Conservation (phyloP, 2,329 filamentous ascomycete genomes). For the Samsoniella hepiali region DNA sequence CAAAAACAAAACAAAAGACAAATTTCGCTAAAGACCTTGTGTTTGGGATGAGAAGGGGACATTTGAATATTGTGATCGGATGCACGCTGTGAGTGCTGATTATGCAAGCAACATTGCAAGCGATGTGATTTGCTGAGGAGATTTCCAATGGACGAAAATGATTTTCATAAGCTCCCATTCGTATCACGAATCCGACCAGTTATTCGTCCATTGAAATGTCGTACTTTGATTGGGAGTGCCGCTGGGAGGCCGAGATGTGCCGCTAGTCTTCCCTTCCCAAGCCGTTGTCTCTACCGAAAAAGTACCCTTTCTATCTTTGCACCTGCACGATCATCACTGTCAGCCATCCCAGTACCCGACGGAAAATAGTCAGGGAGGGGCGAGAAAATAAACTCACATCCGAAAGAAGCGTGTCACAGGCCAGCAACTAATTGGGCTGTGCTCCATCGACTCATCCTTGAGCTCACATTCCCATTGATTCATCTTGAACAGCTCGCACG, state of each 20-base stretch:
- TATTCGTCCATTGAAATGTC: slow-evolving; percentile 31
- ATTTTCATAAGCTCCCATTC: background rate
- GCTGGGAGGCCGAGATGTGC: background rate
- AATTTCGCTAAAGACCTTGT: background rate
- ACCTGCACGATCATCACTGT: slow-evolving; percentile 40
- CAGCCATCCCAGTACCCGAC: slow-evolving; percentile 3
- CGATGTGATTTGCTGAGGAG: background rate
- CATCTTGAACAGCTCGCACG: slow-evolving; percentile 56
- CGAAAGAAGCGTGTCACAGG: slow-evolving; percentile 59
- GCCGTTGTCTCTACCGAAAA: slow-evolving; percentile 63
- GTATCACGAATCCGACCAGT: slow-evolving; percentile 30
- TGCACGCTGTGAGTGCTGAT: background rate
- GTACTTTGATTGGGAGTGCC: background rate
- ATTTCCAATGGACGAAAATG: background rate
- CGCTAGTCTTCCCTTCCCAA: slow-evolving; percentile 47
- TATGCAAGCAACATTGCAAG: background rate
- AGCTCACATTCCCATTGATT: slow-evolving; percentile 60
- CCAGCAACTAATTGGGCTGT: slow-evolving; percentile 53
- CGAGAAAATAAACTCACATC: slow-evolving; percentile 42
- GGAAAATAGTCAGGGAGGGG: background rate
- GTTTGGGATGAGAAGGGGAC: background rate
- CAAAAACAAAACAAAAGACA: no score
- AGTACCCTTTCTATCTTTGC: slow-evolving; percentile 52
- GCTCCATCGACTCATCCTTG: slow-evolving; percentile 41
- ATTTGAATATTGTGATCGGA: background rate